Conservation (phyloP, 2,329 filamentous ascomycete genomes). For the Aspergillus pseudonomiae region DNA sequence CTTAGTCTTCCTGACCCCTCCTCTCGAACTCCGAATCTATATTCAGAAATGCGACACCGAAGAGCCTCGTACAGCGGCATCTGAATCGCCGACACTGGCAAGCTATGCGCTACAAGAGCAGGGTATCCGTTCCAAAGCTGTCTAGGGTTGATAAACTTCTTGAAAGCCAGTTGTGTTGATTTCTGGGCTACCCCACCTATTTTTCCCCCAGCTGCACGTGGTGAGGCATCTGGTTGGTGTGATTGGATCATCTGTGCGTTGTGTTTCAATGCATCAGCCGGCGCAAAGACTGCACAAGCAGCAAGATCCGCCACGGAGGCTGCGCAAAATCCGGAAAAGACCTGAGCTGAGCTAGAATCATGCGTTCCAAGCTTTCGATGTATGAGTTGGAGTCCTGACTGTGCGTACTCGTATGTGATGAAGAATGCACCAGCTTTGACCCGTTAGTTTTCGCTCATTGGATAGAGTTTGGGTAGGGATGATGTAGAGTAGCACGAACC, state of each 20-base stretch:
- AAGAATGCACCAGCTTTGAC: not conserved
- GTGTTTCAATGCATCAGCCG: not conserved
- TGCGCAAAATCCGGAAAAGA: not conserved
- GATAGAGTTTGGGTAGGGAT: too few relatives aligned
- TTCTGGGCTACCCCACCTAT: not conserved
- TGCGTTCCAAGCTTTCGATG: not conserved
- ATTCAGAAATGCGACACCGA: not conserved
- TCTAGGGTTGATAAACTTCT: not conserved
- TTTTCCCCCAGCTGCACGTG: not conserved
- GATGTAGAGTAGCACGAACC: not conserved
- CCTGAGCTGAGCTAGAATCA: not conserved
- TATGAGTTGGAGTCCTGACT: not conserved
- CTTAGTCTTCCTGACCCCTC: not conserved
- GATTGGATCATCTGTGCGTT: constrained; percentile 4
- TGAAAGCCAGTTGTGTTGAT: not conserved
- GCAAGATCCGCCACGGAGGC: not conserved
- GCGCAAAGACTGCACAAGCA: not conserved
- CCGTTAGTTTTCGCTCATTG: not conserved
- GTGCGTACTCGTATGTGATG: not conserved
- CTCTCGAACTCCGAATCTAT: not conserved
- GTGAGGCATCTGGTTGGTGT: not conserved
- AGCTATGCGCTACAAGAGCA: constrained; percentile 1
- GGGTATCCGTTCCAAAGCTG: constrained; percentile 4
- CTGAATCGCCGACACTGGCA: not conserved
- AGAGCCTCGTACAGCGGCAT: constrained; percentile 2